These are phyloP conservation scores for Exophiala oligosperma DNA, from an alignment of 2,329 filamentous ascomycete genomes.

Conservation along the genomic window DNA sequence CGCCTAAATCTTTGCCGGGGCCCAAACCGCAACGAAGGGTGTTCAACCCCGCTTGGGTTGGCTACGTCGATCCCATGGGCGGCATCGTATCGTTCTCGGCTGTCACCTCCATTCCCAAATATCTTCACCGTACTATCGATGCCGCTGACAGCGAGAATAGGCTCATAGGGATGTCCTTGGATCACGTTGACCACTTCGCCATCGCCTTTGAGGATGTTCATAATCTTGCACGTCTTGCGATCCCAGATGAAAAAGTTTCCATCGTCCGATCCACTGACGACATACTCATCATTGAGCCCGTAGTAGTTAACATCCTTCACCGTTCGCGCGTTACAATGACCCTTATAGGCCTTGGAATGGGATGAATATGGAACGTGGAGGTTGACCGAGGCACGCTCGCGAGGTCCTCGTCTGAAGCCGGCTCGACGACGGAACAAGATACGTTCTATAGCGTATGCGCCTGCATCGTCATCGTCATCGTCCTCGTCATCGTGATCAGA, in stretches of 20 bases:
- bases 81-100: constrained; percentile 57
- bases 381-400: constrained; percentile 54
- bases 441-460: constrained; percentile 33
- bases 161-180: constrained; percentile 68
- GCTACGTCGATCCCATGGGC: constrained; percentile 59
- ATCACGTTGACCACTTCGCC: constrained; percentile 70
- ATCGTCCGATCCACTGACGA: constrained; percentile 66
- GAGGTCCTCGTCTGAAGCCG: constrained; percentile 47
- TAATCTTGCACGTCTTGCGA: constrained; percentile 58
- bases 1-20: constrained; percentile 28
- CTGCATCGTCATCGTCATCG: constrained; percentile 32
- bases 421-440: constrained; percentile 48
- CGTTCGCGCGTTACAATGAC: constrained; percentile 67
- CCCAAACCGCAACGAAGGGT: constrained; percentile 33
- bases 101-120: constrained; percentile 58
- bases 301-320: constrained; percentile 72
- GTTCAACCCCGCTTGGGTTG: constrained; percentile 44
- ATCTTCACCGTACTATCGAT: constrained; percentile 71
- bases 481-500: constrained; percentile 17
- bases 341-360: constrained; percentile 59
- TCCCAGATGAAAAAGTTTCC: constrained; percentile 71
- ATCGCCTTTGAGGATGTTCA: constrained; percentile 67
- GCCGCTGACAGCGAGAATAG: constrained; percentile 64
- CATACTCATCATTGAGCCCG: constrained; percentile 66
- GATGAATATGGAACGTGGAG: constrained; percentile 55